These are phyloP conservation scores for Scheffersomyces coipomensis DNA, from an alignment of 805 yeast genomes.

Conservation along the genomic window DNA sequence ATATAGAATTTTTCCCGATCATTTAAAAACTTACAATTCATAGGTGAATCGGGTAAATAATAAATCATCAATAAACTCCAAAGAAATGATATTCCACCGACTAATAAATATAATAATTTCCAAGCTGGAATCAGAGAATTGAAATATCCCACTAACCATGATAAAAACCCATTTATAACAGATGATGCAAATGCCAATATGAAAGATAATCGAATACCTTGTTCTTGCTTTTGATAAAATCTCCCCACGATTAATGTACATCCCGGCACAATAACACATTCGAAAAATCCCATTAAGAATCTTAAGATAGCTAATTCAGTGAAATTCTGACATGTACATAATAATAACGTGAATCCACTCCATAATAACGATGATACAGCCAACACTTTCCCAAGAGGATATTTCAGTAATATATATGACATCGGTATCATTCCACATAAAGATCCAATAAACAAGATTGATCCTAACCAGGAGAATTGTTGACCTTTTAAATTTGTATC, in stretches of 20 bases:
- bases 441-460: conserved; percentile 15
- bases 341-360: conserved; percentile 12
- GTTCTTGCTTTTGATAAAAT: conserved; percentile 16
- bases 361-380: conserved; percentile 16
- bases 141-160: conserved; percentile 17
- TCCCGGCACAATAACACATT: conserved; percentile 21
- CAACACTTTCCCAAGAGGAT: conserved; percentile 21
- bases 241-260: conserved; percentile 12
- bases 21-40: conserved; percentile 14
- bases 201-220: conserved; percentile 14
- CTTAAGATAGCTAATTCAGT: conserved; percentile 14
- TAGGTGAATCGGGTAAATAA: conserved; percentile 18
- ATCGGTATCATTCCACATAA: conserved; percentile 16
- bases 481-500: conserved; percentile 10
- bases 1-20: conserved; percentile 14
- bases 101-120: conserved; percentile 20
- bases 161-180: conserved; percentile 21
- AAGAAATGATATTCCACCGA: conserved; percentile 20
- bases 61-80: conserved; percentile 15
- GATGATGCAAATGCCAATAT: conserved; percentile 17
- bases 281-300: conserved; percentile 25
- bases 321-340: conserved; percentile 12
- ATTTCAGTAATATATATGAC: conserved; percentile 13
- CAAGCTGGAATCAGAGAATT: conserved; percentile 11
- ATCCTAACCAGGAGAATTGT: conserved; percentile 18